Base-by-base conservation (phyloP, 1,139 yeast genomes). In the Taphrina wiesneri region DNA sequence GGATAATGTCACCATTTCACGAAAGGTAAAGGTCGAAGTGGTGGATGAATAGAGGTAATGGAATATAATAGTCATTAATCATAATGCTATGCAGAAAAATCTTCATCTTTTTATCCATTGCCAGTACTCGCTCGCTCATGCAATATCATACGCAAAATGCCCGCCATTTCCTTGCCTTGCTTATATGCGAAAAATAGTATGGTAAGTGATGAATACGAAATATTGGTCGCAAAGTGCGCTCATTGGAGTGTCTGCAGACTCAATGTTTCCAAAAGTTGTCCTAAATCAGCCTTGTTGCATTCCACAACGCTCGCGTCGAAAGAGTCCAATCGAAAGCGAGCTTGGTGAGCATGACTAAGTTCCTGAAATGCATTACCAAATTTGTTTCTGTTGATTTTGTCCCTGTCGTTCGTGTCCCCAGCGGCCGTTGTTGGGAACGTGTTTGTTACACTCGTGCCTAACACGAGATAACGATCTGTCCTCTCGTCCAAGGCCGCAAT, bases 301-400 rank as follows among this genome's bases (percentile, higher is more conserved):
- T 93, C 98, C 53, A 95, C 90, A 43, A 93, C 90, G 1, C 97
- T 86, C 70, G 96, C 89, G 74, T 93, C 98, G 76, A 93, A 93
- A 72, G 96, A 90, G 75, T 95, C 98, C 69, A 93, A 87, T 72
- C 95, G 82, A 39, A 91, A 92, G 71, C 89, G 86, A 4, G 98
- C 97, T 46, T 92, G 93, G 15, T 96, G 87, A 11, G 84, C 83
- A 57, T 81, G 82, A 1, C 97, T 95, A 47, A 91, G 87, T 71
- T 87, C 88, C 74, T 90, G 96, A 75, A 93, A 93, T 45, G 96
- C 96, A 67, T 88, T 85, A 60, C 97, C 92, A 74, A 93, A 93
- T 23, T 90, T 86, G 74, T 93, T 93, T 63, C 87, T 77, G 67
- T 64, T 30, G n/a, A 65, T 47, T 17, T 56, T 62, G 28, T 83